Base-by-base conservation (phyloP, 2,329 filamentous ascomycete species). In the Ophiostoma pallidulum region DNA sequence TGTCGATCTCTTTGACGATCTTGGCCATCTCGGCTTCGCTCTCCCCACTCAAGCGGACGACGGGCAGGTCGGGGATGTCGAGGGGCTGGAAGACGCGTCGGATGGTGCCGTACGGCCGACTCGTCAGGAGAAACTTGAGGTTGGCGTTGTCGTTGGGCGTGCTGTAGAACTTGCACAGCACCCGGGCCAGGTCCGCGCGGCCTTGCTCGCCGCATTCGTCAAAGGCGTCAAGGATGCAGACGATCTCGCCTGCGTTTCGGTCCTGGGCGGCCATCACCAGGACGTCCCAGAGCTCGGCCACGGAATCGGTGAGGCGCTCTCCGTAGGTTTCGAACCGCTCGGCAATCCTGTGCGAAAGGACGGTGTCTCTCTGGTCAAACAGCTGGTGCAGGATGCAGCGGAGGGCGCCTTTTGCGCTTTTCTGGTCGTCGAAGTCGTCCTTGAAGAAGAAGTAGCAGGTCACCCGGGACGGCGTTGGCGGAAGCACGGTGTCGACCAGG, bases 211-310 rank as follows among this genome's bases (percentile, higher is more conserved):
- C 16, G 35, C 49, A 52, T 12, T 51, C 64, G 42, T 71, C 67
- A 2, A 70, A 51, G 1, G 63, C 66, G 56, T 70, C 66, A 6
- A 70, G 51, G 1, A 70, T 58, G 12, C 48, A 53, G 12, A 51
- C 31, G 3, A 51, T 39, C 3, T 41, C 24, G 24, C 24, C 24
- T 5, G 24, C 44, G 29, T 9, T 8, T 6, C 33, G 13, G 3
- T 26, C 8, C 5, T 32, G 8, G 18, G 26, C 3, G 4, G 39
- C 49, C 9, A 3, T 20, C 2, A 13, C n/a, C 2, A 48, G n/a
- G 3, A 51, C 3, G 5, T 41, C n/a, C 47, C 43, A 49, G 2
- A 47, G 40, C 5, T 36, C 35, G 2, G 7, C 1, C 29, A 38
- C 24, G 2, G 47, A 47, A 8, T 16, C 12, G 4, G 8, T 3